Base-by-base conservation (phyloP, 164 flowering plant species). In the Litsea cubeba region DNA sequence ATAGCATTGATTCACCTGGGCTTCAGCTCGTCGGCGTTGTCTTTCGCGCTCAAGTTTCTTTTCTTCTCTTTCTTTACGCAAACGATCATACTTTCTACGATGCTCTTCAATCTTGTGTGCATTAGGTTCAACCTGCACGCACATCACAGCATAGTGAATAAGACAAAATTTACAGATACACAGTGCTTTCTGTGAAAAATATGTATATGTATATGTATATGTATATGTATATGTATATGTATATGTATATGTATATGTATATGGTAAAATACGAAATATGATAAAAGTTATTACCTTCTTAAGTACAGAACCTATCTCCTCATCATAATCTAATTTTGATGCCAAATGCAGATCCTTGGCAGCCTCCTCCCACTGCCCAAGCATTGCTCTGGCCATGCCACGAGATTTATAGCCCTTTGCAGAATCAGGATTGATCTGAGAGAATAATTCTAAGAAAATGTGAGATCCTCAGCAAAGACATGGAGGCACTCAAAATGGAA, bases 321-420 rank as follows among this genome's bases (percentile, higher is more conserved):
- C 99, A 76, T 95, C 99, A 76, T 82, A 93, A 79, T 95, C 98
- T 30, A 95, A 58, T 62, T 82, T 95, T 57, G 99, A 95, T 30
- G 99, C 99, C 71, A 90, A 35, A 74, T 95, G 99, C 68, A 95
- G 92, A 84, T 95, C 99, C 82, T 93, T 91, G 18, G 95, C 98
- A 76, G 98, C 90, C 77, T 88, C 93, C 80, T 81, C 96, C 99
- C 99, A 95, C 62, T 85, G 89, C 32, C 99, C 98, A 71, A 95
- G 99, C 92, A 93, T 81, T 70, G 96, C 88, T 23, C 82, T 75
- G 18, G 99, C 99, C 69, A 95, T 88, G 73, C 99, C 99, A 66
- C 98, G 93, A 26, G 97, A 74, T 79, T 95, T 95, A 80, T 93
- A 91, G 22, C 99, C 98, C 84, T 95, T 95, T 1, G 99, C 99